A percentile compares a stretch with the other conserved stretches of the same genome.
These are phyloP conservation scores for Raffaelea ambrosiae DNA, from an alignment of 2,329 filamentous ascomycete genomes.

Conservation along the genomic window DNA sequence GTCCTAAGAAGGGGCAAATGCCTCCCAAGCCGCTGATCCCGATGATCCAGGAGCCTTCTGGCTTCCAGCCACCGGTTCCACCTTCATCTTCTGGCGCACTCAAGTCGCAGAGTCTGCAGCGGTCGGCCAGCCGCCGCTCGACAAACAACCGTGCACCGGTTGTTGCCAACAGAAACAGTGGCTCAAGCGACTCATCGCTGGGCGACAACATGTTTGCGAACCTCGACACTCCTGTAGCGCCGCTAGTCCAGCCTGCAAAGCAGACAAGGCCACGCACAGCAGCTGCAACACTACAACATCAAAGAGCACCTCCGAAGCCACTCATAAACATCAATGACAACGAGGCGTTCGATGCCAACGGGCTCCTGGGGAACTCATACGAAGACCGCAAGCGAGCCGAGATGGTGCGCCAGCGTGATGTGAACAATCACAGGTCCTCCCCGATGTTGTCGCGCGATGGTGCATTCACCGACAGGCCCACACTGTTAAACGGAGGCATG, in stretches of 20 bases:
- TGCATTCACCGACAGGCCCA: conserved; percentile 48
- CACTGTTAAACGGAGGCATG: conserved; percentile 38
- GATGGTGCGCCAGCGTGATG: conserved; percentile 7
- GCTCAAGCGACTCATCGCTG: too few species aligned
- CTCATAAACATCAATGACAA: background rate
- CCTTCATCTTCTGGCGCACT: conserved; percentile 2
- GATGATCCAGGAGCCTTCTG: conserved; percentile 20
- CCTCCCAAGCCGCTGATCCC: conserved; percentile 4
- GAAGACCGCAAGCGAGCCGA: conserved; percentile 35
- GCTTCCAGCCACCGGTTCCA: conserved; percentile 17
- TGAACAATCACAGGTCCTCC: background rate
- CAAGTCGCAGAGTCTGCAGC: conserved; percentile 22
- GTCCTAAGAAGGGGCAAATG: conserved; percentile 17
- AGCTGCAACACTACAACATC: conserved; percentile 12
- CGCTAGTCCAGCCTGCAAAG: background rate
- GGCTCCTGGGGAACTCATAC: conserved; percentile 42
- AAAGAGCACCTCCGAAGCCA: background rate
- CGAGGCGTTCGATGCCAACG: conserved; percentile 37
- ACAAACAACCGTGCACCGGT: background rate
- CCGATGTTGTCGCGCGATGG: conserved; percentile 12
- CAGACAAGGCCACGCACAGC: conserved; percentile 7
- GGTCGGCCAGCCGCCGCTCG: conserved; percentile 10
- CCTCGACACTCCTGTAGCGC: background rate
- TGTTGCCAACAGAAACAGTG: background rate
- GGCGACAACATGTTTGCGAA: conserved; percentile 17